Evolutionary conservation across 2,329 filamentous ascomycete species (phyloP), one percentile per base, ranked within the genome.

Genomic region (Aspergillus novofumigatus): DNA sequence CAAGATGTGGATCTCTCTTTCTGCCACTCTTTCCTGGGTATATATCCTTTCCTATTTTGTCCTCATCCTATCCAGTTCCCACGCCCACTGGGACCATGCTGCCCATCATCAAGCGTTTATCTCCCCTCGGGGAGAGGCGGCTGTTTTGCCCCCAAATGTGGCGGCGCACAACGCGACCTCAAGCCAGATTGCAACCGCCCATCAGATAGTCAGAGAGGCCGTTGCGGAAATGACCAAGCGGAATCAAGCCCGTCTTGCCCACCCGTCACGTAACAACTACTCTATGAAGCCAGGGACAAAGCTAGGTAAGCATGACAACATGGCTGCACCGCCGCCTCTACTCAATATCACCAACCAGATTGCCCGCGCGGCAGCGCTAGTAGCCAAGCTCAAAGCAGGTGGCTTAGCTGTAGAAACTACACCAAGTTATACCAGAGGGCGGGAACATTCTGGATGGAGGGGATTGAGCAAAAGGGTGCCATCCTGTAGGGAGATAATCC

Each of bases 391-490:
- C 9, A 53, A 59, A 41, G 32, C 42, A 45, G 56, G 49, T 25
- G 23, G 23, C 35, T 26, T 21, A 17, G 14, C 38, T 23, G 35
- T 38, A 21, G 38, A 44, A 47, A 45, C 9, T 38, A 38, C 10
- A 38, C 11, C 35, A 38, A 38, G 35, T 38, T 38, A 38, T 38
- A 38, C 35, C 11, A 11, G 28, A 51, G 50, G 35, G 50, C 50
- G 5, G 53, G 53, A n/a, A 56, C 32, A 5, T 59, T 59, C 45
- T 59, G 56, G 56, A 59, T 56, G 56, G 41, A 59, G 28, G 53
- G 50, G n/a, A 56, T 59, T 50, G 54, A 32, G 21, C 56, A 50
- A 21, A 54, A 59, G 49, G 56, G 56, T 25, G 49, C 53, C 14
- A 45, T 56, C 9, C 56, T 53, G n/a, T 59, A 50, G 56, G 56